A percentile compares a stretch with the other conserved stretches of the same genome.
Evolutionary conservation across 2,329 filamentous ascomycete genomes (phyloP).

Genomic region (Sporothrix inflata): DNA sequence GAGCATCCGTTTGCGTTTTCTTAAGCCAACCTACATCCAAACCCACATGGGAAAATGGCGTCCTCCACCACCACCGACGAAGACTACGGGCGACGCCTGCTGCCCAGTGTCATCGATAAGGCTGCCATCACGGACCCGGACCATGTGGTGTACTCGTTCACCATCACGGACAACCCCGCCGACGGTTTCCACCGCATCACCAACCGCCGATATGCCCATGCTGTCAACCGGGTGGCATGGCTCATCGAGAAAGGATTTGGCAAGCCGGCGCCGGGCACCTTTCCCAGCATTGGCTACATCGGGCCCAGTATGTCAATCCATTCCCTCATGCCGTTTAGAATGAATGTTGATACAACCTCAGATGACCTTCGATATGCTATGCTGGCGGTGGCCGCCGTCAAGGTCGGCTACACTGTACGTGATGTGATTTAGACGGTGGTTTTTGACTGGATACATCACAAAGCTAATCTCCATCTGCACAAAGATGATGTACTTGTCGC

Average conservation of each 20-base stretch:
- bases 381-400: not conserved
- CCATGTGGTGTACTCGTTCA: not conserved
- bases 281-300: conserved; percentile 3
- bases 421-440: not conserved
- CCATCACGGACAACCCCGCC: not conserved
- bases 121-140: not conserved
- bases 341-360: not conserved
- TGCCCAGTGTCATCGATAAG: not conserved
- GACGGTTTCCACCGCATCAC: not conserved
- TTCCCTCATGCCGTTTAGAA: not conserved
- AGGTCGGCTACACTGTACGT: not conserved
- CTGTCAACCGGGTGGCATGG: not conserved
- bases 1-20: no score
- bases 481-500: not conserved
- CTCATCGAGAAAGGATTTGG: not conserved
- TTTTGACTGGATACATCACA: no score
- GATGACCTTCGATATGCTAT: not conserved
- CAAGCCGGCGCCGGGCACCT: not conserved
- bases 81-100: not conserved
- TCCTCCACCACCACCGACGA: not conserved
- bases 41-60: not conserved
- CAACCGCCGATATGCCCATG: not conserved
- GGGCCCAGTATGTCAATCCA: not conserved
- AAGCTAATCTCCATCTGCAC: no score
- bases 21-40: no score